Conservation (phyloP, 148 eudicot genomes). For the Diospyros kaki region DNA sequence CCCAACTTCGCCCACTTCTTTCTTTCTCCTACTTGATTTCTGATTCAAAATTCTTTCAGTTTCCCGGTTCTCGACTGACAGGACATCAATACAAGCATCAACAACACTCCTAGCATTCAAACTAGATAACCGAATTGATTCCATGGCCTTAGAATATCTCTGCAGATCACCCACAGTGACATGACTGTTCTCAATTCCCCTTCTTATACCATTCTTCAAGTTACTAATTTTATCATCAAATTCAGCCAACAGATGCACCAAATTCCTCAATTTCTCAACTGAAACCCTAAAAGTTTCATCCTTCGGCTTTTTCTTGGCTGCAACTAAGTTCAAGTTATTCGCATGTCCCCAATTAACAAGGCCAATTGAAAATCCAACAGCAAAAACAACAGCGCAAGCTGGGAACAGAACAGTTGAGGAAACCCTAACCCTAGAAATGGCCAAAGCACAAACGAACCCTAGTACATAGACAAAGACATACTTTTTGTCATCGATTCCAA, state of each 20-base stretch:
- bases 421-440: slow-evolving; percentile 77
- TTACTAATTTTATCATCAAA: slow-evolving; percentile 40
- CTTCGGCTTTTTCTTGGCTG: slow-evolving; percentile 28
- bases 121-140: slow-evolving; percentile 35
- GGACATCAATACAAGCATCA: slow-evolving; percentile 37
- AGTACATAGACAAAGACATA: slow-evolving; percentile 62
- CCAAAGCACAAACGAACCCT: slow-evolving; percentile 90
- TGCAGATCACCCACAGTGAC: slow-evolving; percentile 63
- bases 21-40: slow-evolving; percentile 39
- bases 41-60: slow-evolving; percentile 30
- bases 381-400: slow-evolving; percentile 74
- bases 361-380: slow-evolving; percentile 78
- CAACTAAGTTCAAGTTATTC: slow-evolving; percentile 34
- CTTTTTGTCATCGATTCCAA: slow-evolving; percentile 70
- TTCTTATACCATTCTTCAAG: slow-evolving; percentile 46
- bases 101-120: slow-evolving; percentile 44
- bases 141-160: slow-evolving; percentile 48
- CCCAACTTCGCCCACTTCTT: slow-evolving; percentile 34
- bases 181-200: slow-evolving; percentile 42
- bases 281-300: slow-evolving; percentile 34
- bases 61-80: slow-evolving; percentile 33
- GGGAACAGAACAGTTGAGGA: slow-evolving; percentile 78
- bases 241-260: slow-evolving; percentile 40
- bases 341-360: slow-evolving; percentile 46
- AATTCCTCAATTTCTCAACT: slow-evolving; percentile 46